Evolutionary conservation across 139 green algal species (phyloP).

Genomic region (Auxenochlorella pyrenoidosa): DNA sequence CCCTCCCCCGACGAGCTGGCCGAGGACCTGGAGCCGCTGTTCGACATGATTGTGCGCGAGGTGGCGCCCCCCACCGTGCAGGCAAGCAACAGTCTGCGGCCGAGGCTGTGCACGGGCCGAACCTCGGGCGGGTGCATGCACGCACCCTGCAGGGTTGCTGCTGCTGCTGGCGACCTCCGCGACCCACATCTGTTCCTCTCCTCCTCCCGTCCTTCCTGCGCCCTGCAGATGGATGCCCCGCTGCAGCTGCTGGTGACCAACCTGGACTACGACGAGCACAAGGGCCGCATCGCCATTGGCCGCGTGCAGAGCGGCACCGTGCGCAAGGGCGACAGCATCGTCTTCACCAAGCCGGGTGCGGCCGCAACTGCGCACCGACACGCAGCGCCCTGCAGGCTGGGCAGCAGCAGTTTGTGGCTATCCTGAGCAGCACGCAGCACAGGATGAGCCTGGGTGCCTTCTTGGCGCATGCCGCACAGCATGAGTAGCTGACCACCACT

Average conservation of each 20-base stretch:
- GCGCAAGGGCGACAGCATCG: conserved; percentile 61
- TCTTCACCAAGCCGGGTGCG: conserved; percentile 53
- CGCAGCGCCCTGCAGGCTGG: no score
- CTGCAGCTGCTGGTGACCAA: conserved; percentile 96
- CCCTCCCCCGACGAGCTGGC: conserved; percentile 69
- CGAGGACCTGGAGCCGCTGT: conserved; percentile 92
- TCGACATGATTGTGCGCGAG: conserved; percentile 91
- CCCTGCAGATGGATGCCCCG: conserved; percentile 57
- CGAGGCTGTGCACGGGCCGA: no score
- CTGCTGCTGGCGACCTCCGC: no score
- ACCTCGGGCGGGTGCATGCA: no score
- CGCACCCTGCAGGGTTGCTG: neutral
- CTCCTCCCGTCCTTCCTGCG: no score
- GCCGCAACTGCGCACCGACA: no score
- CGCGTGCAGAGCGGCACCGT: conserved; percentile 84
- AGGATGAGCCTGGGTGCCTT: no score
- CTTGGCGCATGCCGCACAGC: no score
- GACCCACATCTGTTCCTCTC: no score
- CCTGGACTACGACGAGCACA: conserved; percentile 96
- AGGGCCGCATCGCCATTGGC: conserved; percentile 95
- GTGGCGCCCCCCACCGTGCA: conserved; percentile 79
- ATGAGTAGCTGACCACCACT: no score
- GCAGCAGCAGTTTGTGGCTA: no score
- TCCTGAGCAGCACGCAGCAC: no score
- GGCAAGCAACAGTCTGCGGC: neutral